Evolutionary conservation across 2,329 filamentous ascomycete genomes (phyloP).

Genomic region (Colletotrichum phormii): DNA sequence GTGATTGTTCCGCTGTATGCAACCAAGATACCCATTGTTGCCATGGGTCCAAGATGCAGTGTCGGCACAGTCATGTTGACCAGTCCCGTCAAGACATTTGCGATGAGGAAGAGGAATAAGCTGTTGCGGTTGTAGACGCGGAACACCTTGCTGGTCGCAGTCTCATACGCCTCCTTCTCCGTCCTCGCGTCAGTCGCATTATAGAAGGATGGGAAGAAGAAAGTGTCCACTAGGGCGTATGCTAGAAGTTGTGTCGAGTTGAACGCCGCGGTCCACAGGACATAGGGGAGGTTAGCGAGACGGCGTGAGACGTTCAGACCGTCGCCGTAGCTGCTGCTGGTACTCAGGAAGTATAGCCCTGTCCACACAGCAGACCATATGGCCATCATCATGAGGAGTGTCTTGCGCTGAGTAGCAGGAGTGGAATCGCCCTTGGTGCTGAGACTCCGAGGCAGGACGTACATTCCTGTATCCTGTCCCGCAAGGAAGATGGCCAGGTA

Average conservation of each 20-base stretch:
- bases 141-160: slow-evolving; percentile 84
- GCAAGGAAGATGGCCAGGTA: slow-evolving; percentile 96
- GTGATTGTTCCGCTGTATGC: slow-evolving; percentile 78
- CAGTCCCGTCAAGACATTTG: slow-evolving; percentile 88
- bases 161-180: slow-evolving; percentile 73
- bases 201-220: slow-evolving; percentile 81
- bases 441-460: slow-evolving; percentile 75
- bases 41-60: slow-evolving; percentile 72
- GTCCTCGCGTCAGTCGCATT: slow-evolving; percentile 63
- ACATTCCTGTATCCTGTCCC: slow-evolving; percentile 85
- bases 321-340: slow-evolving; percentile 76
- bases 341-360: slow-evolving; percentile 75
- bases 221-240: slow-evolving; percentile 81
- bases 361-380: slow-evolving; percentile 77
- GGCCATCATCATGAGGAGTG: slow-evolving; percentile 72
- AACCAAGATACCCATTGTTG: slow-evolving; percentile 80
- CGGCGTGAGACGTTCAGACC: slow-evolving; percentile 85
- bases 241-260: slow-evolving; percentile 85
- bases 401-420: slow-evolving; percentile 61
- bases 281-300: slow-evolving; percentile 91
- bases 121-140: slow-evolving; percentile 91
- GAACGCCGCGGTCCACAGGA: slow-evolving; percentile 92
- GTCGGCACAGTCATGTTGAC: slow-evolving; percentile 91
- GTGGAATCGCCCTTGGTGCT: slow-evolving; percentile 55
- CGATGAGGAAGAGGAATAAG: slow-evolving; percentile 83